phyloP scores from a whole-genome alignment of 805 yeast genomes.

The Myxozyma mucilagina region DNA sequence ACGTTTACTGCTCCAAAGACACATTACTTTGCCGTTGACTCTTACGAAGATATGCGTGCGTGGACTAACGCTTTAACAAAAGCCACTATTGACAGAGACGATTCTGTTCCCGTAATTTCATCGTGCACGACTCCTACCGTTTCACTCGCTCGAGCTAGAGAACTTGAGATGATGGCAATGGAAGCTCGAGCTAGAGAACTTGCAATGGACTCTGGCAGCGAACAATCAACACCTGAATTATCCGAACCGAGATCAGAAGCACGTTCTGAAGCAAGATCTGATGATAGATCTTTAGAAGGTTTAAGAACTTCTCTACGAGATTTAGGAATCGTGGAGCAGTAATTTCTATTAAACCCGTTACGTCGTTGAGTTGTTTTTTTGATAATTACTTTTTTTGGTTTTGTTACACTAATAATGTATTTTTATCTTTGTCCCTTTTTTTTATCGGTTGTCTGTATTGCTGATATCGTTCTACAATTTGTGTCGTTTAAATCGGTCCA shows the following conservation, averaged over 20 bases:
- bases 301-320: no score
- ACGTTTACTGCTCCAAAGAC: slow-evolving; percentile 95
- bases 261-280: no score
- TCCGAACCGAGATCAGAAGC: neutral
- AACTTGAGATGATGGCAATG: slow-evolving; percentile 43
- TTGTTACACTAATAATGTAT: no score
- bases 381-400: no score
- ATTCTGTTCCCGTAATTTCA: slow-evolving; percentile 80
- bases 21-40: slow-evolving; percentile 94
- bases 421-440: no score
- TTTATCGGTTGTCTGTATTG: no score
- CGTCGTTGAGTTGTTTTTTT: no score
- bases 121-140: slow-evolving; percentile 96
- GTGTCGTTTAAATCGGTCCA: no score
- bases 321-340: no score
- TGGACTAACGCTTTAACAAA: slow-evolving; percentile 96
- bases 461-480: no score
- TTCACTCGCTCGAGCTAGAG: slow-evolving; percentile 82
- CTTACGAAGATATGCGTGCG: slow-evolving; percentile 83
- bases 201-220: slow-evolving; percentile 4
- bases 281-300: no score
- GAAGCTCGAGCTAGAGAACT: slow-evolving; percentile 27
- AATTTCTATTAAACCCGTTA: no score
- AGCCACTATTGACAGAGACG: slow-evolving; percentile 95
- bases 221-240: slow-evolving; percentile 24